Conservation (phyloP, 805 yeast species). For the Alloascoidea hylecoeti region DNA sequence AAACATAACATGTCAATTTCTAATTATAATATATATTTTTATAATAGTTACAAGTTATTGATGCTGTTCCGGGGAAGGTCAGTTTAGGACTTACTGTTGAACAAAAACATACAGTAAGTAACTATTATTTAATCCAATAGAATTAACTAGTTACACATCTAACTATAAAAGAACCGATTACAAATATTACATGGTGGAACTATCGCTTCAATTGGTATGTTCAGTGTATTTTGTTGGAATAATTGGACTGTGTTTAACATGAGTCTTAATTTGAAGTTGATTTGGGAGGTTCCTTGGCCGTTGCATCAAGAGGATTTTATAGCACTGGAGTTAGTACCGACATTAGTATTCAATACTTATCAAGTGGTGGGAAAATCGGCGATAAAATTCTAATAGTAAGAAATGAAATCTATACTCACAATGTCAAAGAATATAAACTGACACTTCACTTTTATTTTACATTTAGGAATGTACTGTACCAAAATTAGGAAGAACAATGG, state of each 20-base stretch:
- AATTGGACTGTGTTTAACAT: background rate
- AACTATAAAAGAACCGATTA: constrained; percentile 18
- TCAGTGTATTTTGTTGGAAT: background rate
- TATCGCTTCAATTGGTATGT: constrained; percentile 16
- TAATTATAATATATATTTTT: constrained; percentile 2
- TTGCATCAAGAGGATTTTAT: constrained; percentile 24
- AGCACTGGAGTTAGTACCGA: constrained; percentile 29
- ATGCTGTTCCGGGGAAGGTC: constrained; percentile 19
- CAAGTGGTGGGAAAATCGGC: constrained; percentile 21
- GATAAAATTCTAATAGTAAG: constrained; percentile 9
- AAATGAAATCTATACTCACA: constrained; percentile 9
- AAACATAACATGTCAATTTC: background rate
- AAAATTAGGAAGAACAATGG: constrained; percentile 23
- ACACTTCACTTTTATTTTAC: background rate
- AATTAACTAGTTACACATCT: constrained; percentile 1
- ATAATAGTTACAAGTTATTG: constrained; percentile 13
- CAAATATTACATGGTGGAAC: constrained; percentile 26
- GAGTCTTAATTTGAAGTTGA: constrained; percentile 15
- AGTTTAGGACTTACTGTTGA: constrained; percentile 17
- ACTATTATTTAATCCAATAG: background rate
- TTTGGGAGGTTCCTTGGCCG: constrained; percentile 28
- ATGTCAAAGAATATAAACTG: constrained; percentile 9
- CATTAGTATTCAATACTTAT: constrained; percentile 21
- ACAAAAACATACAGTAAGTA: constrained; percentile 18
- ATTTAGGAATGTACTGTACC: constrained; percentile 16